These are phyloP conservation scores for Lachancea meyersii DNA, from an alignment of 805 yeast species.

Conservation along the genomic window DNA sequence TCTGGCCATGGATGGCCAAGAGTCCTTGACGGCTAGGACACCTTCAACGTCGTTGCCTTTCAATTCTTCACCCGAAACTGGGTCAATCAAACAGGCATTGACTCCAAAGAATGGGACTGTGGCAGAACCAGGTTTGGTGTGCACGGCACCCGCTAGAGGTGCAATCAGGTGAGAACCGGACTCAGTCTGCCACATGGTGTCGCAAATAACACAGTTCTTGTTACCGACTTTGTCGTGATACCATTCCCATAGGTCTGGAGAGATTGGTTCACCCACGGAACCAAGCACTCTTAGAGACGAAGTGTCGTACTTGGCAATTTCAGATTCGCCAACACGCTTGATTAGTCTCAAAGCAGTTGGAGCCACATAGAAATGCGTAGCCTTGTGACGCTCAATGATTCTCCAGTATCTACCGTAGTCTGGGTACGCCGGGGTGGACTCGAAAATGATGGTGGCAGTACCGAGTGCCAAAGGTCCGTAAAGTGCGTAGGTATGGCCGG, in stretches of 20 bases:
- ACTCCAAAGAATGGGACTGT: slow-evolving; percentile 95
- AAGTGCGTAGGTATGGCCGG: slow-evolving; percentile 93
- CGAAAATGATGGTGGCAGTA: slow-evolving; percentile 87
- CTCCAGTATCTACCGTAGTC: slow-evolving; percentile 95
- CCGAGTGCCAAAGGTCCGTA: slow-evolving; percentile 90
- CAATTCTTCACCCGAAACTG: slow-evolving; percentile 81
- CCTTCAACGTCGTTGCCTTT: slow-evolving; percentile 91
- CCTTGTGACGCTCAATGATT: slow-evolving; percentile 84
- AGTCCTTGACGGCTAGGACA: slow-evolving; percentile 78
- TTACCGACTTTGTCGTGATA: slow-evolving; percentile 89
- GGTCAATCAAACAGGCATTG: slow-evolving; percentile 85
- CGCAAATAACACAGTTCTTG: slow-evolving; percentile 81
- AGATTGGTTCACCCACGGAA: slow-evolving; percentile 98
- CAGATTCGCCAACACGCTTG: slow-evolving; percentile 81
- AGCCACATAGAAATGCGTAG: slow-evolving; percentile 95
- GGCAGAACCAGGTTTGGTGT: slow-evolving; percentile 96
- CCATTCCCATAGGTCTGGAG: slow-evolving; percentile 99
- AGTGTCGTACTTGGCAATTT: slow-evolving; percentile 73
- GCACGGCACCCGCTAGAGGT: slow-evolving; percentile 89
- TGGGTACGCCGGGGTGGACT: slow-evolving; percentile 97
- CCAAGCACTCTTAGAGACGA: slow-evolving; percentile 88
- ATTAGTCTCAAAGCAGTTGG: slow-evolving; percentile 95
- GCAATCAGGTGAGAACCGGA: slow-evolving; percentile 93
- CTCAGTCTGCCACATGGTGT: slow-evolving; percentile 99
- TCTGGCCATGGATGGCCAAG: slow-evolving; percentile 99